Evolutionary conservation across 768 basidiomycete genomes (phyloP).

Genomic region (Holtermannia corniformis): DNA sequence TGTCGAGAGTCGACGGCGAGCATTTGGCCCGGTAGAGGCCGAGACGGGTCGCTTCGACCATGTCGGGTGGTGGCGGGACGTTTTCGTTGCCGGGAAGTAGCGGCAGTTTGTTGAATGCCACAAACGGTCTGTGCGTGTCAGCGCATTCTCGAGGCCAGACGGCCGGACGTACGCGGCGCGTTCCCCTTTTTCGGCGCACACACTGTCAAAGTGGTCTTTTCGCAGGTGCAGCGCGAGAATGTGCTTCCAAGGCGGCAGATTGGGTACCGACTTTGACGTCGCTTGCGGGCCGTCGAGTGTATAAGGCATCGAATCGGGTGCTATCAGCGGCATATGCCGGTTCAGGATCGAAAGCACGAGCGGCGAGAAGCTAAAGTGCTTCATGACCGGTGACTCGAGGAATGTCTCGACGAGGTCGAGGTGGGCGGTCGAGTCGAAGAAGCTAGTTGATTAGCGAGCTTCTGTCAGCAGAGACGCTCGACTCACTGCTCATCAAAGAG

Average conservation of each 20-base stretch:
- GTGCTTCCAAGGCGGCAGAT: conserved; percentile 25
- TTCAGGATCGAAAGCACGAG: conserved; percentile 33
- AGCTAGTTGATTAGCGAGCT: conserved; percentile 11
- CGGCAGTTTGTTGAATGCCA: conserved; percentile 37
- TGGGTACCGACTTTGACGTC: conserved; percentile 9
- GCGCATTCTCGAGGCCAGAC: neutral
- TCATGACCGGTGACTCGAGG: conserved; percentile 31
- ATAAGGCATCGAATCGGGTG: conserved; percentile 22
- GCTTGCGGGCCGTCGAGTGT: conserved; percentile 13
- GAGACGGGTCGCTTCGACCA: conserved; percentile 30
- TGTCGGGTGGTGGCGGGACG: conserved; percentile 29
- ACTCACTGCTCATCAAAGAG: conserved; percentile 37
- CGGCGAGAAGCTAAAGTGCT: conserved; percentile 36
- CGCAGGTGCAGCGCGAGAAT: conserved; percentile 37
- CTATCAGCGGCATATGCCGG: conserved; percentile 16
- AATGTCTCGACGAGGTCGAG: conserved; percentile 28
- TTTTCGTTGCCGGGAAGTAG: conserved; percentile 38
- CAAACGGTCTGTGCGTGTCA: conserved; percentile 26
- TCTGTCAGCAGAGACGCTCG: neutral
- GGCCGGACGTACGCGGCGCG: conserved; percentile 23
- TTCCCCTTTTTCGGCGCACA: conserved; percentile 24
- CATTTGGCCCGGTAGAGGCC: conserved; percentile 39
- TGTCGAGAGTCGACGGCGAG: conserved; percentile 29
- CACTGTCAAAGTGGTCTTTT: conserved; percentile 19
- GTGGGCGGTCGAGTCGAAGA: conserved; percentile 34